Percentiles rank a stretch among this genome's conserved stretches.
Evolutionary conservation across 2,329 filamentous ascomycete genomes (phyloP).

Genomic region (Plenodomus tracheiphilus): DNA sequence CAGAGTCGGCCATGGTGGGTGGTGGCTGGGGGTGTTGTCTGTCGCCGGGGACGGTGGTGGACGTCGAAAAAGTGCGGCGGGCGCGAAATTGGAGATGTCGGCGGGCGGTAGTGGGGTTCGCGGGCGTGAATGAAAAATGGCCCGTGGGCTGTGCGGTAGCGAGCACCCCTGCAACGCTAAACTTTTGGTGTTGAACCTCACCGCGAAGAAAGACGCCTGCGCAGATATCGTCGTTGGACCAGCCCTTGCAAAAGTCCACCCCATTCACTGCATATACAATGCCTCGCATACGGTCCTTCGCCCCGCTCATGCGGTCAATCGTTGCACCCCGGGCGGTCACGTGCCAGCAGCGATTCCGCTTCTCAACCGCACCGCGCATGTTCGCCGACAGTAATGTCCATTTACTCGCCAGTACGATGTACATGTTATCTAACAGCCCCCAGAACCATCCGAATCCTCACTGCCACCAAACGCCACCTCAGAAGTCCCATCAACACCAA

Average conservation of each 20-base stretch:
- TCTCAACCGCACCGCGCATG: slow-evolving; percentile 41
- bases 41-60: slow-evolving; percentile 2
- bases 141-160: slow-evolving; percentile 44
- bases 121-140: slow-evolving; percentile 30
- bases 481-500: slow-evolving; percentile 38
- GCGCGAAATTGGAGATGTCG: slow-evolving; percentile 19
- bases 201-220: slow-evolving; percentile 4
- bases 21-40: slow-evolving; percentile 6
- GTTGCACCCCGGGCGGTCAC: slow-evolving; percentile 42
- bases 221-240: slow-evolving; percentile 2
- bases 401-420: neutral
- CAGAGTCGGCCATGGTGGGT: slow-evolving; percentile 46
- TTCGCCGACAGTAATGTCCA: slow-evolving; percentile 30
- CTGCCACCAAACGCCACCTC: slow-evolving; percentile 24
- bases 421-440: slow-evolving; percentile 1
- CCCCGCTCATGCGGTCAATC: slow-evolving; percentile 48
- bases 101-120: slow-evolving; percentile 16
- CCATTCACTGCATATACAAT: slow-evolving; percentile 21
- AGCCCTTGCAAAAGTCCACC: neutral
- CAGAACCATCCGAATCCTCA: slow-evolving; percentile 22
- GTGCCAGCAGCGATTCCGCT: slow-evolving; percentile 46
- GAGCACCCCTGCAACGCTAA: slow-evolving; percentile 41
- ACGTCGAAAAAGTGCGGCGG: slow-evolving; percentile 12
- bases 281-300: slow-evolving; percentile 40
- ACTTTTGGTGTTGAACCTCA: slow-evolving; percentile 38